Percentiles rank a stretch among this genome's conserved stretches.
Conservation (phyloP, 768 basidiomycete species). For the Leccinum disarticulatum region DNA sequence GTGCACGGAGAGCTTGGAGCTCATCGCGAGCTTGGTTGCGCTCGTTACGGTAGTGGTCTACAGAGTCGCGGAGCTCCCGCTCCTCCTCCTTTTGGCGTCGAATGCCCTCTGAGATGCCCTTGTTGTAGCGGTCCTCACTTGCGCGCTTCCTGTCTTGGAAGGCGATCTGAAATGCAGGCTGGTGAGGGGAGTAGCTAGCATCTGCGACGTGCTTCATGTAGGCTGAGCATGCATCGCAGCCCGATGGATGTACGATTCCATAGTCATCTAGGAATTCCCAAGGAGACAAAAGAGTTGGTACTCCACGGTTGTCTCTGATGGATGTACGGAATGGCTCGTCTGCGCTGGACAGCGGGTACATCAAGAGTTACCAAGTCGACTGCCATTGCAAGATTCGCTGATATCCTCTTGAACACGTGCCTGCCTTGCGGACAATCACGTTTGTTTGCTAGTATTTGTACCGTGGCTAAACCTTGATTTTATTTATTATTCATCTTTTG, state of each 20-base stretch:
- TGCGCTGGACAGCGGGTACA: constrained; percentile 34
- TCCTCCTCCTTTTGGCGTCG: constrained; percentile 43
- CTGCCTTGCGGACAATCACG: constrained; percentile 28
- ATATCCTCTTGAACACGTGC: constrained; percentile 34
- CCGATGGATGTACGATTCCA: constrained; percentile 41
- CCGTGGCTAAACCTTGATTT: constrained; percentile 34
- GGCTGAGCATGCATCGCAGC: constrained; percentile 37
- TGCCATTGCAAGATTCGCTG: background rate
- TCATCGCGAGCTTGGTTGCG: constrained; percentile 37
- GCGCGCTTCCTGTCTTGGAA: constrained; percentile 39
- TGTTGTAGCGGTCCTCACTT: constrained; percentile 40
- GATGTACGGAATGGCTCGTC: constrained; percentile 33
- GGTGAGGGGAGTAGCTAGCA: constrained; percentile 37
- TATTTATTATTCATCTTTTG: background rate
- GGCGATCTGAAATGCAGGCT: constrained; percentile 41
- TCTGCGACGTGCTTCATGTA: constrained; percentile 43
- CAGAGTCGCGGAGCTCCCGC: constrained; percentile 33
- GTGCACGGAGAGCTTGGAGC: constrained; percentile 32
- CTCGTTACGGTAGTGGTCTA: constrained; percentile 36
- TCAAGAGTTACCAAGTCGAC: constrained; percentile 1
- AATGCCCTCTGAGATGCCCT: constrained; percentile 40
- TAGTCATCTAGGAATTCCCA: constrained; percentile 43
- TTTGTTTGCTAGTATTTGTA: constrained; percentile 21
- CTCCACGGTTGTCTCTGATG: constrained; percentile 31
- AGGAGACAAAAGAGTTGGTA: constrained; percentile 34